Evolutionary conservation across 2,329 filamentous ascomycete species (phyloP), one percentile per base, ranked within the genome.

Genomic region (Byssochlamys sp.): DNA sequence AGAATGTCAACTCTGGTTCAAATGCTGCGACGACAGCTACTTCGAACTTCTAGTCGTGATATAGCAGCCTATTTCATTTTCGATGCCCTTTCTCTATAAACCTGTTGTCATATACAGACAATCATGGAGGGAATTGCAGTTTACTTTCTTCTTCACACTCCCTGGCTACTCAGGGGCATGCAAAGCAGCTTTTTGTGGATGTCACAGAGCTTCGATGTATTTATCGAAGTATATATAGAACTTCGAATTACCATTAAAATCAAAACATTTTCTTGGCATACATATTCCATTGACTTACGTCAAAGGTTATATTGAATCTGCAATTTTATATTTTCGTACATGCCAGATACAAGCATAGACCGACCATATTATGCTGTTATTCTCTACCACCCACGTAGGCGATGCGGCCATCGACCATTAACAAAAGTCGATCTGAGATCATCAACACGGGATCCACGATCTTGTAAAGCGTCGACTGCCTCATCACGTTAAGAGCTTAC

Each of bases 1-100:
- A 79, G 60, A 69, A 74, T 24, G 81, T 86, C 1, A 72, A 62
- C 1, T 61, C 12, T 51, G 24, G 24, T 26, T 51, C 49, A 25
- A 28, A 24, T 3, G 49, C 27, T 14, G 19, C 49, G 24, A 26
- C 24, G 10, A 51, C 49, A 2, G 49, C 7, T 26, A 28, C 19
- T 12, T 11, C 24, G 3, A 51, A 51, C 49, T 51, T 51, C 49
- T 27, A 51, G 49, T 12, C 19, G 27, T 12, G 24, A 51, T 26
- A 7, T 26, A 9, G 25, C 24, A 24, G 12, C 10, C 10, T 3
- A 51, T 26, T 51, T 12, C 24, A n/a, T 12, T 28, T 28, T 28
- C 11, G n/a, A 51, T 10, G 5, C 27, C 27, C 27, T 51, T 14
- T 27, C 7, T 51, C 27, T 45, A 14, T 6, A 45, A 45, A 45